phyloP scores from a whole-genome alignment of 768 basidiomycete species.

The Clavaria fumosa region DNA sequence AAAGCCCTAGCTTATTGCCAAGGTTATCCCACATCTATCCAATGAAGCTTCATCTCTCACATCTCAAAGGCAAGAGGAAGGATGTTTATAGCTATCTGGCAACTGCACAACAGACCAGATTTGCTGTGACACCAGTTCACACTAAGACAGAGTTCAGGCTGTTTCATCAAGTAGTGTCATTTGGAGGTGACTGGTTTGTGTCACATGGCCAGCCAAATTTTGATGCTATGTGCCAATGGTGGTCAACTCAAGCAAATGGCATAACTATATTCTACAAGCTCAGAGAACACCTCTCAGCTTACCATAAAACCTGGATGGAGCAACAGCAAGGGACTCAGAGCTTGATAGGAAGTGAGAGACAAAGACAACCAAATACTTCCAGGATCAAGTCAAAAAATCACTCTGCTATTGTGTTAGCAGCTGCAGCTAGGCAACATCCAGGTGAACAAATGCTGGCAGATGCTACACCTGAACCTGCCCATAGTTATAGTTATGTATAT shows the following conservation, averaged over 20 bases:
- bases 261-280: conserved; percentile 11
- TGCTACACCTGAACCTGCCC: too few species aligned
- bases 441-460: too few species aligned
- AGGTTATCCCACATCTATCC: background rate
- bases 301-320: conserved; percentile 5
- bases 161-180: background rate
- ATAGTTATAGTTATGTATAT: too few species aligned
- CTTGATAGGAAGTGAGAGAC: background rate
- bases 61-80: background rate
- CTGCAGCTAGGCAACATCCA: too few species aligned
- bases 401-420: background rate
- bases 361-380: background rate
- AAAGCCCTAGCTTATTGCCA: background rate
- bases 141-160: background rate
- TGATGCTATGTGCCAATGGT: conserved; percentile 7
- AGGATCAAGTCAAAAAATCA: background rate
- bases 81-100: background rate
- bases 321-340: background rate
- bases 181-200: conserved; percentile 1
- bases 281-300: conserved; percentile 7
- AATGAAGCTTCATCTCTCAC: background rate
- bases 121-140: background rate
- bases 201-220: conserved; percentile 3
- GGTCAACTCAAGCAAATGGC: conserved; percentile 7
- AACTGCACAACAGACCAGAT: background rate